Conservation (phyloP, 1,284 basidiomycete genomes). For the Pterula multifida region DNA sequence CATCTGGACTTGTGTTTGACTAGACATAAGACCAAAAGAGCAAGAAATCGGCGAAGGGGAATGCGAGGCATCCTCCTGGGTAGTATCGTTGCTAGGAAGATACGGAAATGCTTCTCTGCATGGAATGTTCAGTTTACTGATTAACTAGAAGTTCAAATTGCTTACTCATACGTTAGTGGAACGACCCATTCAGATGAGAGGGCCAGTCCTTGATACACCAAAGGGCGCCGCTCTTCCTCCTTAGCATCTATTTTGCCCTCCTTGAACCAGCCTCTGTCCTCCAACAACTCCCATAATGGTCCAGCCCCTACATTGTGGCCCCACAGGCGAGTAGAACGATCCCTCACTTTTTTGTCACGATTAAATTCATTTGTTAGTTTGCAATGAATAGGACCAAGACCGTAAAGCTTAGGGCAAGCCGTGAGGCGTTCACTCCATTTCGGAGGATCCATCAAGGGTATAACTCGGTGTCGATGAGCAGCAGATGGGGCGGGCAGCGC, state of each 20-base stretch:
- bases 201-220: conserved; percentile 35
- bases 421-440: conserved; percentile 27
- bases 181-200: conserved; percentile 33
- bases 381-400: background rate
- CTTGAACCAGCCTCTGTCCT: conserved; percentile 69
- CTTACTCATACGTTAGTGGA: conserved; percentile 33
- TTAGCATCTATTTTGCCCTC: conserved; percentile 29
- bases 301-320: conserved; percentile 61
- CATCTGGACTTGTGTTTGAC: conserved; percentile 37
- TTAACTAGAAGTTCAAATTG: conserved; percentile 12
- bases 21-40: conserved; percentile 45
- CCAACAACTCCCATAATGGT: conserved; percentile 58
- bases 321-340: conserved; percentile 47
- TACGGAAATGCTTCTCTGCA: conserved; percentile 43
- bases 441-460: conserved; percentile 24
- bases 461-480: conserved; percentile 35
- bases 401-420: conserved; percentile 16
- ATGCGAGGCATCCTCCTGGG: conserved; percentile 34
- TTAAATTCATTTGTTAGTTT: conserved; percentile 31
- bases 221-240: conserved; percentile 35
- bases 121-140: conserved; percentile 6
- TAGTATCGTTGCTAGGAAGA: conserved; percentile 37
- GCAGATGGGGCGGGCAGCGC: conserved; percentile 25
- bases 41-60: conserved; percentile 43
- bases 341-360: conserved; percentile 28